Base-by-base conservation (phyloP, 306 rosid genomes). In the Pachyrhizus erosus region DNA sequence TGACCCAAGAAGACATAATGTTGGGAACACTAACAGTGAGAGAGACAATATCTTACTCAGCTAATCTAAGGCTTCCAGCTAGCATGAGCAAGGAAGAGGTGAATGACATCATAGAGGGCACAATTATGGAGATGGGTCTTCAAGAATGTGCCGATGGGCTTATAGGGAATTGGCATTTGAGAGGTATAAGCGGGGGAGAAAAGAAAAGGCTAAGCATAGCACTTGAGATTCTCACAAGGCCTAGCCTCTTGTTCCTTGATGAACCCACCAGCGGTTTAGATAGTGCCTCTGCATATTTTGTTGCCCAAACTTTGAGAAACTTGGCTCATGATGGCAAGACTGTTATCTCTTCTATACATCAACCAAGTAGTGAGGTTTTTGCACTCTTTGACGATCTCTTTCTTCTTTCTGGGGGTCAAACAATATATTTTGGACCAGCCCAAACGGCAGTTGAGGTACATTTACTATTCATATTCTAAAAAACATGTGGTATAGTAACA, bases 141-240 rank as follows among this genome's bases (percentile, higher is more conserved):
- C 87, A 87, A 79, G 96, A 93, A 1, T 96, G 99, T 83, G 92
- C 89, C 15, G 91, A 96, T 54, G 55, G 89, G 73, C 40, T 87
- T 0, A 86, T 92, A 45, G 99, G 99, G 70, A 92, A 89, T 76
- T 96, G 99, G 99, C 98, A 93, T 46, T 82, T 89, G 57, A 91
- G 98, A 77, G 97, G 99, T 0, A 90, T 96, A 80, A 96, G 98
- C 66, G 98, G 98, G 40, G 99, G 98, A 31, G 98, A 96, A 80
- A 93, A 83, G 90, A 96, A 93, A 78, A 90, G 99, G 45, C 79
- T 93, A 45, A 89, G 99, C 89, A 93, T 96, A 83, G 98, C 94
- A n/a, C 88, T 96, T 64, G 98, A 96, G 79, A 93, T 93, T 69
- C 91, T 96, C 17, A 93, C 96, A 70, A 91, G 91, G 52, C 98